A percentile compares a stretch with the other conserved stretches of the same genome.
Conservation (phyloP, 176 grass and related monocot genomes). For the Avena atlantica region DNA sequence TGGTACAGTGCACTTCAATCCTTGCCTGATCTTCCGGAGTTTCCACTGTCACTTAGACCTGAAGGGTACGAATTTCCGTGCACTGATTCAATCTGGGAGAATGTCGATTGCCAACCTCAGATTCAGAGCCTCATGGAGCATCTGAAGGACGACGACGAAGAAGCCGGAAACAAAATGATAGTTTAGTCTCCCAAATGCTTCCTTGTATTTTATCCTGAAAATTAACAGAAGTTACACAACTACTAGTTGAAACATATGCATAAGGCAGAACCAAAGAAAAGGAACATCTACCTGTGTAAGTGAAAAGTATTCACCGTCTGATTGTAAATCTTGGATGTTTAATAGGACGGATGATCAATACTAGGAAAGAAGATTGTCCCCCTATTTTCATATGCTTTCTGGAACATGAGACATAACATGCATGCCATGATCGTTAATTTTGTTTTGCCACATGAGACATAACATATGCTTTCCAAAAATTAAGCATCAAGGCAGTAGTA, state of each 20-base stretch:
- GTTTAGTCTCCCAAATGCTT: conserved; percentile 25
- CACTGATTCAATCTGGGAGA: conserved; percentile 69
- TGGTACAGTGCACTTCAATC: conserved; percentile 68
- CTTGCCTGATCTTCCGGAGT: conserved; percentile 90
- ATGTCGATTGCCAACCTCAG: conserved; percentile 67
- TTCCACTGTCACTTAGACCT: conserved; percentile 77
- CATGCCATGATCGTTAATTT: too few species aligned
- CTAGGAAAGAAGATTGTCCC: conserved; percentile 24
- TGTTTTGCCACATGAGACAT: not conserved
- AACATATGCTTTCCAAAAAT: too few species aligned
- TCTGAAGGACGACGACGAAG: conserved; percentile 71
- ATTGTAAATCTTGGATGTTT: conserved; percentile 32
- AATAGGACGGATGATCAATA: conserved; percentile 9
- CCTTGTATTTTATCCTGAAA: conserved; percentile 33
- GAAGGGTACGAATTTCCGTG: conserved; percentile 77
- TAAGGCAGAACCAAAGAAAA: conserved; percentile 7
- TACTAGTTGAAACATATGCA: conserved; percentile 3
- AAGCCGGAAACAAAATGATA: conserved; percentile 42
- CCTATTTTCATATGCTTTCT: not conserved
- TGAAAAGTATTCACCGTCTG: conserved; percentile 25
- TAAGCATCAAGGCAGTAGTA: not conserved
- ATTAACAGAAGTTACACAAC: conserved; percentile 11
- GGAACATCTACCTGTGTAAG: conserved; percentile 32
- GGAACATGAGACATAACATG: not conserved
- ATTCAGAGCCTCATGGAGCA: conserved; percentile 87